phyloP scores from a whole-genome alignment of 169 alveolate species.

The Cryptosporidium xiaoi region DNA sequence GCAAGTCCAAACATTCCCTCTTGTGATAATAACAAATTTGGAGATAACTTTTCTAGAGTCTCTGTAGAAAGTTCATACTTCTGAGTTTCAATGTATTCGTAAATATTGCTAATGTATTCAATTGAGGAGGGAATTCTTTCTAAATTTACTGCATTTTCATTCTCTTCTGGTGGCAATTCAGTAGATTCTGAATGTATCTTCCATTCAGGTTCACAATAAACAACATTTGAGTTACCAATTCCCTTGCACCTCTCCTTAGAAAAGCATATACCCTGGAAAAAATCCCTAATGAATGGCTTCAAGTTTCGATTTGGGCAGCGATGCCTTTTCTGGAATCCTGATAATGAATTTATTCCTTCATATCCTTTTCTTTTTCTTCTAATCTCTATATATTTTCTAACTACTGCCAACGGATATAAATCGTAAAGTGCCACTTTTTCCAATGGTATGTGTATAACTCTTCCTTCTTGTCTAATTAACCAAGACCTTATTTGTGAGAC shows the following conservation, averaged over 20 bases:
- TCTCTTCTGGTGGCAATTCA: slow-evolving; percentile 46
- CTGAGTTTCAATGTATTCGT: slow-evolving; percentile 63
- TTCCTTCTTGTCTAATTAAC: slow-evolving; percentile 46
- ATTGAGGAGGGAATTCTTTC: slow-evolving; percentile 67
- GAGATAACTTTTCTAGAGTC: slow-evolving; percentile 58
- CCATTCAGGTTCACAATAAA: slow-evolving; percentile 72
- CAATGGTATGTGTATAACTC: slow-evolving; percentile 34
- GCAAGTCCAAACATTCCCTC: slow-evolving; percentile 72
- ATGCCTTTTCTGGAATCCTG: slow-evolving; percentile 34
- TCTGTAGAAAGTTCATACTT: slow-evolving; percentile 73
- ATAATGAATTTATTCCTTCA: slow-evolving; percentile 34
- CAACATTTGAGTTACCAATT: slow-evolving; percentile 41
- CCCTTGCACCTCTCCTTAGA: slow-evolving; percentile 69
- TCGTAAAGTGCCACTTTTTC: slow-evolving; percentile 66
- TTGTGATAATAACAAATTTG: slow-evolving; percentile 53
- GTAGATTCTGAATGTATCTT: slow-evolving; percentile 46
- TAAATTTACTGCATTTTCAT: slow-evolving; percentile 29
- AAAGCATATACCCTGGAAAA: slow-evolving; percentile 65
- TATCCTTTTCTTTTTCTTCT: slow-evolving; percentile 67
- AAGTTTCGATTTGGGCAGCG: slow-evolving; percentile 59
- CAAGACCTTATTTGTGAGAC: slow-evolving; percentile 71
- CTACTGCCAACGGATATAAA: slow-evolving; percentile 62
- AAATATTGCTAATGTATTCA: slow-evolving; percentile 54
- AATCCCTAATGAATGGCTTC: slow-evolving; percentile 50
- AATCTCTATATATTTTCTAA: slow-evolving; percentile 59